phyloP scores from a whole-genome alignment of 331 rosid genomes.

The Cucumis variabilis region DNA sequence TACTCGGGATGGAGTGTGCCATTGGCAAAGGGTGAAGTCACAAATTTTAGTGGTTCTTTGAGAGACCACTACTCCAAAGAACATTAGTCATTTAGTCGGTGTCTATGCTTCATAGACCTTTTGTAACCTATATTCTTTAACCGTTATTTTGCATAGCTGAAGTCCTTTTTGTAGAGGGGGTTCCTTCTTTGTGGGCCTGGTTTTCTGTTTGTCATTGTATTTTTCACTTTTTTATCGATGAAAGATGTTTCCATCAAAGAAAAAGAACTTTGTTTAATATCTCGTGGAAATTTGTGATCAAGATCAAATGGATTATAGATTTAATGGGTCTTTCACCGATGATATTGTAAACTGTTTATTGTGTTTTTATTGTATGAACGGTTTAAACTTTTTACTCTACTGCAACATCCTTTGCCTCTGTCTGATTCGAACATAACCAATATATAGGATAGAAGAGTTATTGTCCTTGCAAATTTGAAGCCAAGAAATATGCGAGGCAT shows the following conservation, averaged over 20 bases:
- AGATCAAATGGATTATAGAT: neutral
- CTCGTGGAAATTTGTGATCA: neutral
- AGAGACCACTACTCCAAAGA: no score
- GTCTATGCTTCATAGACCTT: neutral
- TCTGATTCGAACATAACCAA: conserved; percentile 4
- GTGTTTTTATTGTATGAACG: neutral
- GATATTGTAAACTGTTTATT: neutral
- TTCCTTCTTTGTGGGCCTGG: neutral
- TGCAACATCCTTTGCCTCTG: neutral
- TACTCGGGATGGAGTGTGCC: no score
- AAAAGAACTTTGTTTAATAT: neutral
- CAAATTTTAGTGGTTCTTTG: no score
- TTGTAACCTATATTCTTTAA: neutral
- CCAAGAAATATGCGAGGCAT: conserved; percentile 97
- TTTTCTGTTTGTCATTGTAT: neutral
- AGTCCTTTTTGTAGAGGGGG: neutral
- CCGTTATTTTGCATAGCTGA: neutral
- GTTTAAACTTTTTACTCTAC: neutral
- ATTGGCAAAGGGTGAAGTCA: no score
- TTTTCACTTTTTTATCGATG: no score
- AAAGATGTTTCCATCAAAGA: neutral
- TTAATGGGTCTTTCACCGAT: neutral
- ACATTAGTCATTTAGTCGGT: no score
- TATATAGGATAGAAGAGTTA: conserved; percentile 68
- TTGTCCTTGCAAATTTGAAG: conserved; percentile 88